These are phyloP conservation scores for Mycena haematopus DNA, from an alignment of 768 basidiomycete species.

Conservation along the genomic window DNA sequence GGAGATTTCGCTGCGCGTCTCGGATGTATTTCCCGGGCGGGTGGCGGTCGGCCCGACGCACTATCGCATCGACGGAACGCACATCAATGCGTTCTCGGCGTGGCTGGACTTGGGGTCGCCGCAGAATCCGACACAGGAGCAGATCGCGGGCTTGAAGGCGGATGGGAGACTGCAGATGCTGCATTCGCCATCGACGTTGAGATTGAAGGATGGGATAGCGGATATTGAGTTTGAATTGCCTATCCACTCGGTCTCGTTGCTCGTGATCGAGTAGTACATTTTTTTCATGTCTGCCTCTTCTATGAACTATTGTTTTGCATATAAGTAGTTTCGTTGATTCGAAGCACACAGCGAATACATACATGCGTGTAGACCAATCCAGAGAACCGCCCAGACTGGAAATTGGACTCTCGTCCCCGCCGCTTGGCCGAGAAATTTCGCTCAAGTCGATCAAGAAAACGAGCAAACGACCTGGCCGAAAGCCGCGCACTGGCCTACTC, in stretches of 20 bases:
- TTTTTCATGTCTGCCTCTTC: constrained; percentile 1
- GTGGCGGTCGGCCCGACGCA: constrained; percentile 17
- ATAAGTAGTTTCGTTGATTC: too few relatives aligned
- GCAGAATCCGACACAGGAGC: constrained; percentile 26
- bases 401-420: too few relatives aligned
- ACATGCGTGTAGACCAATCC: too few relatives aligned
- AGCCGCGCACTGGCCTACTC: too few relatives aligned
- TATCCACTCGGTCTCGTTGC: constrained; percentile 27
- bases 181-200: constrained; percentile 19
- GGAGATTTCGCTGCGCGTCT: constrained; percentile 23
- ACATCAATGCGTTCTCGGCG: constrained; percentile 26
- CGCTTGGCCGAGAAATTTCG: too few relatives aligned
- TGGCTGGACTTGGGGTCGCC: constrained; percentile 24
- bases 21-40: constrained; percentile 22
- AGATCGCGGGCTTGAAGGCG: constrained; percentile 17
- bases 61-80: constrained; percentile 28
- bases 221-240: constrained; percentile 25
- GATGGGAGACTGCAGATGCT: constrained; percentile 28
- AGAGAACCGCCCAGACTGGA: too few relatives aligned
- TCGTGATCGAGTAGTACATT: constrained; percentile 25
- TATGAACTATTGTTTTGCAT: too few relatives aligned
- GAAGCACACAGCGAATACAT: too few relatives aligned
- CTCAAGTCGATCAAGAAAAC: too few relatives aligned
- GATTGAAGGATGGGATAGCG: constrained; percentile 20
- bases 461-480: too few relatives aligned